Base-by-base conservation (phyloP, 306 rosid genomes). In the Glycine latifolia region DNA sequence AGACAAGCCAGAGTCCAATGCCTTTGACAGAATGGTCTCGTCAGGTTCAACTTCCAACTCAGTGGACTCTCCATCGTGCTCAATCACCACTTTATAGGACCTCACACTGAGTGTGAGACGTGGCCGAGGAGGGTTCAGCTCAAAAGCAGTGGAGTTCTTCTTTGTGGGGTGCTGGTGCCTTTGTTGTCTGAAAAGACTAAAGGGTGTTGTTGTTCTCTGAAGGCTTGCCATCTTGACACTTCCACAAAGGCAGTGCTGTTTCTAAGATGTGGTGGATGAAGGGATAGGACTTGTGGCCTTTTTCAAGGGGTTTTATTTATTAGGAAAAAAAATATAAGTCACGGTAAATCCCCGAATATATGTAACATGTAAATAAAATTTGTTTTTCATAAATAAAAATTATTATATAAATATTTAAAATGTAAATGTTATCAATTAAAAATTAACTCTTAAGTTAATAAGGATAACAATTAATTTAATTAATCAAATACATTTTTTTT, bases 61-160 rank as follows among this genome's bases (percentile, higher is more conserved):
- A 3, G 88, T 88, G 47, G 93, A 16, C 10, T 83, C 48, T 0
- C 94, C 98, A 77, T 85, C 79, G 81, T 96, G 97, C 80, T 96
- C 99, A 41, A 96, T 77, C 76, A 92, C 90, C 70, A 96, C 99
- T 76, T 91, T 96, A 70, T 90, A 92, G 0, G 98, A 83, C 17
- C 46, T 43, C 67, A 89, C 92, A 11, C 66, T 80, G 8, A 26
- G 31, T 26, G 31, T 26, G 31, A 26, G 31, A 26, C 44, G 78
- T 6, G 71, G 81, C 7, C 67, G 69, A 70, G 84, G 73, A 70
- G 85, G 66, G 44, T 79, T 89, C 52, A 81, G 80, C 46, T 54
- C 91, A 54, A 82, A 82, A 20, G 72, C 33, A 41, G 82, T 73
- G 55, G 55, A 78, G 81, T 26, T 26, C 49, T 80, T 87, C 80